Evolutionary conservation across 2,329 filamentous ascomycete species (phyloP), one percentile per base, ranked within the genome.

Genomic region (Fusarium subtropicale): DNA sequence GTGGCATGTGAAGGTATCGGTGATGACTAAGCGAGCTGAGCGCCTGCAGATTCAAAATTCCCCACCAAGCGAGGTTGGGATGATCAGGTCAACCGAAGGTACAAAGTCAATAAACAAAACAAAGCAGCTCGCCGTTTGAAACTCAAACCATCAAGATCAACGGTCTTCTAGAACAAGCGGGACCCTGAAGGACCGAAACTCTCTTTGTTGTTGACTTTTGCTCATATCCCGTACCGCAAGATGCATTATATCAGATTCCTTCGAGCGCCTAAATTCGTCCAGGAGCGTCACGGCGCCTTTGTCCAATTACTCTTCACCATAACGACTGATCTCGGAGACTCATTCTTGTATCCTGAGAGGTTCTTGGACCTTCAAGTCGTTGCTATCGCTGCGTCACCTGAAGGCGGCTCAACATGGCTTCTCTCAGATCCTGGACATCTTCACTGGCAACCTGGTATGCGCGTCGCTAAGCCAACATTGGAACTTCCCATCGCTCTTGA

Each of bases 181-280:
- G 16, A 39, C 34, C 26, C 50, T 24, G 18, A 18, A 15, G n/a
- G 15, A 28, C 33, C 31, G 8, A 9, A 53, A 4, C 18, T 15
- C 15, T 18, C 22, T 16, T 46, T n/a, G 15, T n/a, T 13, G 18
- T 28, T 38, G 15, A 41, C n/a, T 26, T 31, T 22, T 18, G 44
- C 52, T 36, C 47, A 46, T 41, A 66, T 30, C n/a, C 13, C 58
- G 31, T 34, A 9, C 36, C 51, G 16, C 56, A 67, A 60, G 20
- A 89, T 88, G 86, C 86, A 88, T 69, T 89, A 88, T 78, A 82
- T 88, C 60, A 83, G 86, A 39, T 81, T 88, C 7, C 77, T 88
- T 33, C 80, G 86, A 16, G 79, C 83, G 4, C 84, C 83, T 4
- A 79, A 79, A 68, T 73, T 85, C 45, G 74, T 75, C 1, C 71